These are phyloP conservation scores for Cenchrus americanus DNA, from an alignment of 176 grass and related monocot genomes.

Conservation along the genomic window DNA sequence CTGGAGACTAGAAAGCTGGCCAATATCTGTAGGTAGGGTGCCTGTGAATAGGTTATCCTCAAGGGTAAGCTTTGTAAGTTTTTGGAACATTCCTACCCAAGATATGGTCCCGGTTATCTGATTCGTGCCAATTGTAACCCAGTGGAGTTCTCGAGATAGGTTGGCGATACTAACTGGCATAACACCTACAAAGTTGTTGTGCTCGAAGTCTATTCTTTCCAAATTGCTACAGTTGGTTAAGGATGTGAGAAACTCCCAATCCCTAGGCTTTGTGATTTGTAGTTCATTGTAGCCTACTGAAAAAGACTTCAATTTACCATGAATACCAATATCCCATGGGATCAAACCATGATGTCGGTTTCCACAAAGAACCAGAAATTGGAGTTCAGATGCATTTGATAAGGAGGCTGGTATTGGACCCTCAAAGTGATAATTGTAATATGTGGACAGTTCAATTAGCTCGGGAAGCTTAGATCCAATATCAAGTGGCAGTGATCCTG, in stretches of 20 bases:
- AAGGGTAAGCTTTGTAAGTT: too few relatives aligned
- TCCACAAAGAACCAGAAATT: neutral
- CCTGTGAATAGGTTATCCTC: neutral
- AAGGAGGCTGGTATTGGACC: neutral
- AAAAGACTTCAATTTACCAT: neutral
- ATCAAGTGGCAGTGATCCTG: neutral
- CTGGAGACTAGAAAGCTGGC: neutral
- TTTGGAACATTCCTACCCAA: too few relatives aligned
- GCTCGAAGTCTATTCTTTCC: neutral
- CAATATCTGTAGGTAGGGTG: neutral
- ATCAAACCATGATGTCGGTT: neutral
- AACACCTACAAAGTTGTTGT: neutral
- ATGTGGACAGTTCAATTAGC: neutral
- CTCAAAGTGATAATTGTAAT: neutral
- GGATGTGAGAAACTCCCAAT: conserved; percentile 18
- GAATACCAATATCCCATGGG: neutral
- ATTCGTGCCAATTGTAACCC: neutral
- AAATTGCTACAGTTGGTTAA: neutral
- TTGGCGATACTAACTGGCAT: neutral
- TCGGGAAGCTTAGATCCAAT: neutral
- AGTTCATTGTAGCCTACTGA: neutral
- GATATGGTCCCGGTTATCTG: neutral
- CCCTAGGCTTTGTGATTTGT: neutral
- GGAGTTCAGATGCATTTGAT: neutral
- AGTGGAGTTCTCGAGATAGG: neutral